These are phyloP conservation scores for Acacia melanoxylon DNA, from an alignment of 306 rosid genomes.

Conservation along the genomic window DNA sequence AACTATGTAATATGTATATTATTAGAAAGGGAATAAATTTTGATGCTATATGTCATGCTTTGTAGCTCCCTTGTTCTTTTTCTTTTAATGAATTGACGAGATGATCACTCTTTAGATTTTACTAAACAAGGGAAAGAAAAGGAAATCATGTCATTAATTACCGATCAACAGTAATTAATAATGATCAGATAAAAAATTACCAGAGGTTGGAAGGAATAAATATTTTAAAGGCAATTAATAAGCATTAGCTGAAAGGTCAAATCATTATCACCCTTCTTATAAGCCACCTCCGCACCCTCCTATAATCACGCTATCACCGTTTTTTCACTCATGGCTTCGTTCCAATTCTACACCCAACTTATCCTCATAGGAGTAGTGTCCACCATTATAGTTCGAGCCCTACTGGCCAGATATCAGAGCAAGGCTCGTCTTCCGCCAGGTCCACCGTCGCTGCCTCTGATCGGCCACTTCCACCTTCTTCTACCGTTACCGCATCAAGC, in stretches of 20 bases:
- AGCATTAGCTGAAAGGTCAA: not conserved
- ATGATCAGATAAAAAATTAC: not conserved
- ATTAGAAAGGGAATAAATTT: too few species aligned
- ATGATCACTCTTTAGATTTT: too few species aligned
- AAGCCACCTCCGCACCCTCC: not conserved
- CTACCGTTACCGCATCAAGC: constrained; percentile 37
- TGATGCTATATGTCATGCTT: too few species aligned
- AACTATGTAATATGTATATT: too few species aligned
- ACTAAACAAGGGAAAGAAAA: too few species aligned
- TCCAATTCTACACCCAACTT: not conserved
- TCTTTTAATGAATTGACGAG: too few species aligned
- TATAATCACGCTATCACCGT: not conserved
- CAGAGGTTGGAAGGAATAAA: not conserved
- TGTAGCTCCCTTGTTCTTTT: too few species aligned
- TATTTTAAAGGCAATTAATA: not conserved
- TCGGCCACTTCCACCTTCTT: constrained; percentile 45
- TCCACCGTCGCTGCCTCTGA: constrained; percentile 41
- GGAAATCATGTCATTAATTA: not conserved
- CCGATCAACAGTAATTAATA: too few species aligned
- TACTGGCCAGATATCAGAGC: constrained; percentile 12
- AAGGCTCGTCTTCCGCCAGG: constrained; percentile 33
- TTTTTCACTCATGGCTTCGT: not conserved
- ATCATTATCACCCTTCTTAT: not conserved
- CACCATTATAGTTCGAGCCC: constrained; percentile 18
- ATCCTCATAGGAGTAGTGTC: constrained; percentile 18